A percentile compares a stretch with the other conserved stretches of the same genome.
phyloP scores from a whole-genome alignment of 1,284 basidiomycete species.

The Schizophyllum amplum region DNA sequence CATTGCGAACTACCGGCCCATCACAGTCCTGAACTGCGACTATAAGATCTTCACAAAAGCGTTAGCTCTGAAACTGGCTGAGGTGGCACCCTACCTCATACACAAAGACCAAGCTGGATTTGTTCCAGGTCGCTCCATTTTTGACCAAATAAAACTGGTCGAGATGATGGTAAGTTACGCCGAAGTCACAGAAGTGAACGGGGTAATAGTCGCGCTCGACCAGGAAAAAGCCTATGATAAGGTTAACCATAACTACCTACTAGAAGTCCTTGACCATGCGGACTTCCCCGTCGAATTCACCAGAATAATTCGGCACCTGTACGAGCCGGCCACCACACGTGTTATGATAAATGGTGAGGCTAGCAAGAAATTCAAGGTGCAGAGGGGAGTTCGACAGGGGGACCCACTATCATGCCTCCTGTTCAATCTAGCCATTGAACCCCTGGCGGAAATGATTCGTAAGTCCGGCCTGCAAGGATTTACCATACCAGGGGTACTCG shows the following conservation, averaged over 20 bases:
- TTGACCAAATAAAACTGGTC: conserved; percentile 3
- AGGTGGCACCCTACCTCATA: background rate
- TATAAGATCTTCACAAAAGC: conserved; percentile 7
- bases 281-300: conserved; percentile 1
- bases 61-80: background rate
- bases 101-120: conserved; percentile 5
- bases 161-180: background rate
- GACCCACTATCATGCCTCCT: conserved; percentile 11
- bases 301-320: background rate
- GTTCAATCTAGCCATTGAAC: conserved; percentile 4
- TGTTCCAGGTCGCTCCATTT: conserved; percentile 2
- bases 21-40: conserved; percentile 5
- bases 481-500: background rate
- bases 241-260: background rate
- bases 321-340: background rate
- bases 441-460: background rate
- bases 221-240: conserved; percentile 8
- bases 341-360: conserved; percentile 3
- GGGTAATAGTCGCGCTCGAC: conserved; percentile 2
- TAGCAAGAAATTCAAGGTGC: conserved; percentile 1
- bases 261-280: background rate
- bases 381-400: conserved; percentile 4
- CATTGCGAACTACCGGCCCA: conserved; percentile 6
- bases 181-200: conserved; percentile 1
- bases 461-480: conserved; percentile 3